phyloP scores from a whole-genome alignment of 2,329 filamentous ascomycete species.

The Zalaria obscura region DNA sequence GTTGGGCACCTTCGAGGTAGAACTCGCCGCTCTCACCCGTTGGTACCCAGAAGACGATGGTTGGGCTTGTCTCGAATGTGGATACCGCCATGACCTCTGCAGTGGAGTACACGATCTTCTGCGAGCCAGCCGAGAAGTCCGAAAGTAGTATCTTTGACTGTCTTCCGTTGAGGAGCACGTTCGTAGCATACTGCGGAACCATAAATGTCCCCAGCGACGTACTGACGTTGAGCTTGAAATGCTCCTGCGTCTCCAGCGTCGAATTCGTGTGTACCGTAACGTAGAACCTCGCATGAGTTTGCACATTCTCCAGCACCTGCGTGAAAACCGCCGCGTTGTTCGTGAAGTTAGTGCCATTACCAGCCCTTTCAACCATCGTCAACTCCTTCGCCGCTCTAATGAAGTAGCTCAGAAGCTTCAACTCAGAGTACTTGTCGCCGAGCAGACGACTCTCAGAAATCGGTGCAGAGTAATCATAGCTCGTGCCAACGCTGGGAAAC shows the following conservation, averaged over 20 bases:
- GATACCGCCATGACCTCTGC: constrained; percentile 35
- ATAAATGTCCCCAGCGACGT: constrained; percentile 42
- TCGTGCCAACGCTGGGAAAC: constrained; percentile 34
- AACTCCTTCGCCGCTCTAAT: constrained; percentile 44
- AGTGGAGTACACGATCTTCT: constrained; percentile 41
- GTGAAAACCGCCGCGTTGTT: constrained; percentile 38
- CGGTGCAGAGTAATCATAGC: constrained; percentile 46
- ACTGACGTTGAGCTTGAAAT: constrained; percentile 40
- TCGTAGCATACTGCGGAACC: constrained; percentile 27
- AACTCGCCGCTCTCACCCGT: constrained; percentile 26
- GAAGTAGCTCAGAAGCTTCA: constrained; percentile 47
- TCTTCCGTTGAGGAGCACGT: constrained; percentile 44
- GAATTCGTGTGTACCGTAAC: constrained; percentile 42
- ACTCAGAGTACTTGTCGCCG: constrained; percentile 48
- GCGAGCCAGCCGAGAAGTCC: constrained; percentile 40
- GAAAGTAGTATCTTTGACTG: constrained; percentile 49
- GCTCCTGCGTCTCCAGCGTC: constrained; percentile 34
- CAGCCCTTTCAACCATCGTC: constrained; percentile 37
- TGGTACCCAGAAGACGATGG: constrained; percentile 25
- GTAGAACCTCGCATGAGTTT: constrained; percentile 46
- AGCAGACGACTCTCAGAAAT: constrained; percentile 47
- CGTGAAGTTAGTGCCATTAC: constrained; percentile 28
- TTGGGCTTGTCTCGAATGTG: constrained; percentile 16
- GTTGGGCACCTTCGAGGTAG: constrained; percentile 9
- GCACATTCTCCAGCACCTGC: constrained; percentile 43